Base-by-base conservation (phyloP, 2,329 filamentous ascomycete genomes). In the Aspergillus sp. region DNA sequence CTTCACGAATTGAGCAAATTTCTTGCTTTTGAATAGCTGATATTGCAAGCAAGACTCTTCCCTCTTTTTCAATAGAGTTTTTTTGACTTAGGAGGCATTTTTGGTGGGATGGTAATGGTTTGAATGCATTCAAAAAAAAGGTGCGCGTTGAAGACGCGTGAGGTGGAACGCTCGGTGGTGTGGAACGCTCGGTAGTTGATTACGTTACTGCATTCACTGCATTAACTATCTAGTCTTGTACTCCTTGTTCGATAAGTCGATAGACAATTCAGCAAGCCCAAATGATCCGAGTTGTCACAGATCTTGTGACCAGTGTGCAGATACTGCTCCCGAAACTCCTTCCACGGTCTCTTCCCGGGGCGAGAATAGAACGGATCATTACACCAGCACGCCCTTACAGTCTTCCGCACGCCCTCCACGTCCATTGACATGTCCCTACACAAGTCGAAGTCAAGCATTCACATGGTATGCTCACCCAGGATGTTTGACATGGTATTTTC, bases 341-440 rank as follows among this genome's bases (percentile, higher is more conserved):
- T 27, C 64, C 64, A 68, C 3, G 61, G 38, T 2, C 9, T 7
- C 4, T 46, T 37, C 1, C 51, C 52, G 5, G 73, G 75, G 0
- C 69, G 65, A 2, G 76, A 76, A 53, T 69, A 80, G 48, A 69
- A 81, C 0, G 74, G 76, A 47, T 80, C 77, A 44, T 80, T 81
- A 4, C 62, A 60, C 55, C 65, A 71, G 43, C 78, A 80, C 0
- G 70, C 69, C 1, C 48, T 51, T 0, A 69, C 73, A 1, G 74
- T 74, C 33, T 69, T 62, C 9, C 66, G 48, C 0, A 79, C 54
- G 0, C 76, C 76, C 0, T 49, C 48, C 1, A 53, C 46, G 43
- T 76, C 66, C 65, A 74, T 68, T 0, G 60, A 41, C 69, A 70
- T 64, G 0, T 17, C 17, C n/a, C 53, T 49, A 46, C 64, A 68